These are phyloP conservation scores for Euphorbia peplus DNA, from an alignment of 345 rosid species.

Conservation along the genomic window DNA sequence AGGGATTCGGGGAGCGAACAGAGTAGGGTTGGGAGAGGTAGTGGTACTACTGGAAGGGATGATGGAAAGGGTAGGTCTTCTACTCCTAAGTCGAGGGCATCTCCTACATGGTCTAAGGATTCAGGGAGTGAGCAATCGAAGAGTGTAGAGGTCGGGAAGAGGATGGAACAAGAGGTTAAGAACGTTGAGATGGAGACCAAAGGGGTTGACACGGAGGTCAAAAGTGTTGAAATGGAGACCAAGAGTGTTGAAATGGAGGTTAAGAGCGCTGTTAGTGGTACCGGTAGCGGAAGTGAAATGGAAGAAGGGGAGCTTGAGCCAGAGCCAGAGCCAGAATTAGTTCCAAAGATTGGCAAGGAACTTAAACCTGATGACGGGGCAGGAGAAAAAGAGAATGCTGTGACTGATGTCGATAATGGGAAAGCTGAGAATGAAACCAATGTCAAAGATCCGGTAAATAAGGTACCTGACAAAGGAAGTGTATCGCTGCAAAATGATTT, in stretches of 20 bases:
- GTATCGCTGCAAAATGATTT: conserved; percentile 26
- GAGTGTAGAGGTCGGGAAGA: conserved; percentile 29
- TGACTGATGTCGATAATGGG: conserved; percentile 15
- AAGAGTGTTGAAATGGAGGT: conserved; percentile 39
- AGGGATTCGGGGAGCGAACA: conserved; percentile 47
- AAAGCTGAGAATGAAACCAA: conserved; percentile 25
- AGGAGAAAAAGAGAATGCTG: conserved; percentile 19
- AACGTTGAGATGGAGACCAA: conserved; percentile 38
- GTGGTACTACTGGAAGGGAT: conserved; percentile 30
- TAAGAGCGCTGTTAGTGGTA: conserved; percentile 48
- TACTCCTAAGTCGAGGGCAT: conserved; percentile 50
- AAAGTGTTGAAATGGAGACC: conserved; percentile 33
- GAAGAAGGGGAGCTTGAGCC: conserved; percentile 99
- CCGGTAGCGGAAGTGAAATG: conserved; percentile 79
- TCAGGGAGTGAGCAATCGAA: conserved; percentile 68
- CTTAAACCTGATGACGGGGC: conserved; percentile 4
- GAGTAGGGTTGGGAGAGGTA: conserved; percentile 27
- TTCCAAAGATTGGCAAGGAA: conserved; percentile 17
- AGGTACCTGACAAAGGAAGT: conserved; percentile 25
- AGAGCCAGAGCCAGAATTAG: conserved; percentile 47
- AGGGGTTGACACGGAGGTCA: conserved; percentile 34
- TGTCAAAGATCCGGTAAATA: conserved; percentile 22
- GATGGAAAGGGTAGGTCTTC: conserved; percentile 39
- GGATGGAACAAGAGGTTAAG: conserved; percentile 34
- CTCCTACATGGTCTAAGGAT: conserved; percentile 84